These are phyloP conservation scores for Cladorrhinum samala DNA, from an alignment of 495 filamentous ascomycete species.

Conservation along the genomic window DNA sequence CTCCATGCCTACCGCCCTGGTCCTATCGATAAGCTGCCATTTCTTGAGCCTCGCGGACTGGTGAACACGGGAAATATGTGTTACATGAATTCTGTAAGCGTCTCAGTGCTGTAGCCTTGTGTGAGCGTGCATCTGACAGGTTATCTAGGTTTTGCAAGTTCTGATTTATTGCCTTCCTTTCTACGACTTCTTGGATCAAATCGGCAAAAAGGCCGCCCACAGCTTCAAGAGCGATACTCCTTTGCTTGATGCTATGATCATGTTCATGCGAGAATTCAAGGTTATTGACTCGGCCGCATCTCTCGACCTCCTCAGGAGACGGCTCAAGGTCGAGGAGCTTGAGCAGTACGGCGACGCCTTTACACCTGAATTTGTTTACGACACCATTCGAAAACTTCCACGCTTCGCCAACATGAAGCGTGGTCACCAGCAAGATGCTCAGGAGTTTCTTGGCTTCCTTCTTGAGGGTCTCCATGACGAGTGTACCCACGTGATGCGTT, in stretches of 20 bases:
- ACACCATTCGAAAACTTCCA: conserved; percentile 77
- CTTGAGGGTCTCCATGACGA: conserved; percentile 92
- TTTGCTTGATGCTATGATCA: conserved; percentile 87
- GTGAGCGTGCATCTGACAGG: neutral
- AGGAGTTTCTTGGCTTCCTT: conserved; percentile 93
- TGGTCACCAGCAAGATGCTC: conserved; percentile 95
- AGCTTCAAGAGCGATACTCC: conserved; percentile 95
- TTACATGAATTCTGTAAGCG: conserved; percentile 97
- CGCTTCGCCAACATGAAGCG: conserved; percentile 91
- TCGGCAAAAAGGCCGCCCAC: conserved; percentile 73
- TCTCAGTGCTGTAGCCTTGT: no score
- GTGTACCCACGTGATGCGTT: conserved; percentile 68
- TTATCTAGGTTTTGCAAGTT: conserved; percentile 76
- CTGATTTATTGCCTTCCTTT: conserved; percentile 90
- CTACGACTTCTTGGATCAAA: conserved; percentile 85
- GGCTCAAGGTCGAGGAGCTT: conserved; percentile 72
- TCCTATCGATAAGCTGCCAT: conserved; percentile 60
- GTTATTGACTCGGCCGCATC: conserved; percentile 73
- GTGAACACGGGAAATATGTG: conserved; percentile 99
- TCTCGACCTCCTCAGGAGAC: conserved; percentile 63
- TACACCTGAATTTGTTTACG: conserved; percentile 91
- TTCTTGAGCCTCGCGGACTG: conserved; percentile 89
- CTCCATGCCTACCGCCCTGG: conserved; percentile 59
- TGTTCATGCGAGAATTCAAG: conserved; percentile 93
- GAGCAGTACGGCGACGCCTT: conserved; percentile 90